These are phyloP conservation scores for Fragaria iinumae DNA, from an alignment of 306 rosid genomes.

Conservation along the genomic window DNA sequence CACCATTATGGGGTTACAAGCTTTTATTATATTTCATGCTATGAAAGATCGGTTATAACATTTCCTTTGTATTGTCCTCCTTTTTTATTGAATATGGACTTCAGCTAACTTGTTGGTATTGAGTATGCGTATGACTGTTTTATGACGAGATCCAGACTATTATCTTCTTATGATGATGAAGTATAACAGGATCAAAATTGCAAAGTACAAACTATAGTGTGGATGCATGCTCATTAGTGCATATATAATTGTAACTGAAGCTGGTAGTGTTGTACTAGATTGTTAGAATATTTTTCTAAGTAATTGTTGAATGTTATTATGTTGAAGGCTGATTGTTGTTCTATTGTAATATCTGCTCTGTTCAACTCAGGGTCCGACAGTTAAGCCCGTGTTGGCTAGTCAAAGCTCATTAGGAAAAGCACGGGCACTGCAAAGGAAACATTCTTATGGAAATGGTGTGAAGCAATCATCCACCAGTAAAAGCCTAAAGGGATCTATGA, in stretches of 20 bases:
- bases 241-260: neutral
- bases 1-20: neutral
- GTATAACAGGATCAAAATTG: neutral
- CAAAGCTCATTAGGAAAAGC: constrained; percentile 40
- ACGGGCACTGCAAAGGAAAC: constrained; percentile 60
- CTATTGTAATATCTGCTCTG: neutral
- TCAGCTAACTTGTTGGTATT: neutral
- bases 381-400: constrained; percentile 31
- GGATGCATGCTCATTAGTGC: neutral
- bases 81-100: neutral
- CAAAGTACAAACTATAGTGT: neutral
- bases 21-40: neutral
- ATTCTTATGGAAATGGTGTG: constrained; percentile 53
- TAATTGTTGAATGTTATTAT: constrained; percentile 1
- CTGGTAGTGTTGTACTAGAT: neutral
- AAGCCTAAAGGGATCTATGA: constrained; percentile 59
- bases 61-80: neutral
- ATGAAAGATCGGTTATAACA: neutral
- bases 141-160: neutral
- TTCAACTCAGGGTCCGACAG: constrained; percentile 50
- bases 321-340: neutral
- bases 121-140: neutral
- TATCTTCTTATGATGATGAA: neutral
- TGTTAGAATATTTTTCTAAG: neutral
- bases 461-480: constrained; percentile 50